Percentiles rank a stretch among this genome's conserved stretches.
Conservation (phyloP, 139 green algal genomes). For the Trebouxia sp. region DNA sequence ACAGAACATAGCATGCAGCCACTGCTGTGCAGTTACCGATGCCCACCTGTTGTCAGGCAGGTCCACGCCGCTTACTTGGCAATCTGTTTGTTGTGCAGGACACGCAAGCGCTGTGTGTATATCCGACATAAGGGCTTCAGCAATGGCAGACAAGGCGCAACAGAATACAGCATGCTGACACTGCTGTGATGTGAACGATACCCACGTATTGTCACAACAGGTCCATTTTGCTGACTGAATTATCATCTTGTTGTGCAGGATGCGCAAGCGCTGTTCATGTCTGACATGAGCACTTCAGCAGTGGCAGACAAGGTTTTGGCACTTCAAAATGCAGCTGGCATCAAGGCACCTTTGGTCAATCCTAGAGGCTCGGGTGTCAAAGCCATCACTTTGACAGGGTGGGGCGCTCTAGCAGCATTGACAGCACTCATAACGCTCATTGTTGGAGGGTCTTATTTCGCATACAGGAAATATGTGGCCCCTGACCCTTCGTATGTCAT, state of each 20-base stretch:
- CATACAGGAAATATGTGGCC: background rate
- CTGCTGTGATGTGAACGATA: background rate
- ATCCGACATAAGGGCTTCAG: too few relatives aligned
- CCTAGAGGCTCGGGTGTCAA: slow-evolving; percentile 32
- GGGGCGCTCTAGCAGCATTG: slow-evolving; percentile 32
- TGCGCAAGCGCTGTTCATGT: slow-evolving; percentile 54
- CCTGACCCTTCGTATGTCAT: background rate
- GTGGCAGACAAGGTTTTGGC: slow-evolving; percentile 28
- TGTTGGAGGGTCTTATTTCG: background rate
- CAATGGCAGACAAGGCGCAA: too few relatives aligned
- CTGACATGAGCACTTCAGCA: slow-evolving; percentile 33
- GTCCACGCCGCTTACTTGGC: too few relatives aligned
- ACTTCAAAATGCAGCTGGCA: slow-evolving; percentile 39
- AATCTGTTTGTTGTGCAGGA: too few relatives aligned
- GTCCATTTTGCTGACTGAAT: background rate
- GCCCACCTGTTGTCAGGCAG: too few relatives aligned
- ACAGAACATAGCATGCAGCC: slow-evolving; percentile 36
- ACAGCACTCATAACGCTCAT: background rate
- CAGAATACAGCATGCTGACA: background rate
- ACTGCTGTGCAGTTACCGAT: too few relatives aligned
- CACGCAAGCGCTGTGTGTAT: too few relatives aligned
- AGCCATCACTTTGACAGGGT: slow-evolving; percentile 67
- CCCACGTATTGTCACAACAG: background rate
- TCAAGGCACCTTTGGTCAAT: slow-evolving; percentile 37
- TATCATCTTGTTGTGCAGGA: slow-evolving; percentile 40